Evolutionary conservation across 495 filamentous ascomycete species (phyloP), one percentile per base, ranked within the genome.

Genomic region (Hypoxylon fuscum): DNA sequence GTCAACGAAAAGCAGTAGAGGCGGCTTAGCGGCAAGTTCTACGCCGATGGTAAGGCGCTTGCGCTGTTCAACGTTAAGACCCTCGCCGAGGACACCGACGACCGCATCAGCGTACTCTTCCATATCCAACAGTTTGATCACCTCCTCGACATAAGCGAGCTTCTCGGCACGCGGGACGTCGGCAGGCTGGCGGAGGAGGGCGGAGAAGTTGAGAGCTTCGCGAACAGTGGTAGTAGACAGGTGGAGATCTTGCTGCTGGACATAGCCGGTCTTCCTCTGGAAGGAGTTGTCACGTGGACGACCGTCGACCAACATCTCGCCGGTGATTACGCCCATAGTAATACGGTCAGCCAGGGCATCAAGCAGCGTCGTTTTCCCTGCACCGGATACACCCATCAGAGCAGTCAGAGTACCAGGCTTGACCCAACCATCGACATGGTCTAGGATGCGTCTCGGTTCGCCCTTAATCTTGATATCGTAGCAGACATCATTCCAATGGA

Each of bases 231-330:
- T 86, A 0, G 92, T 96, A 31, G 88, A 81, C 20, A 96, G 81
- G 73, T 96, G 93, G 7, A 98, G 83, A 84, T 98, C 94, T 74
- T 96, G 92, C 72, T 98, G 94, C 68, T 98, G 92, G 15, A 95
- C 94, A 66, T 97, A 98, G 21, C 93, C 93, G 2, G 93, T 96
- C 78, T 95, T 95, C 29, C 93, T 88, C 69, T 95, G 92, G 82
- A 96, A 96, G 0, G 90, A 91, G 14, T 83, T 79, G 68, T 96
- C 90, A 14, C 89, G 83, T 35, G 81, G 86, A 20, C 79, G 81
- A 1, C 91, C 93, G 64, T 96, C 89, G 4, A 97, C 90, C 2
- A 94, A 77, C 86, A 94, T 93, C 49, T 93, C 87, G 20, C 93
- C 93, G 14, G 84, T 87, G 45, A 97, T 88, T 9, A 96, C 88